Percentiles rank a stretch among this genome's conserved stretches.
phyloP scores from a whole-genome alignment of 768 basidiomycete species.

The Rubroboletus pulcherrimus region DNA sequence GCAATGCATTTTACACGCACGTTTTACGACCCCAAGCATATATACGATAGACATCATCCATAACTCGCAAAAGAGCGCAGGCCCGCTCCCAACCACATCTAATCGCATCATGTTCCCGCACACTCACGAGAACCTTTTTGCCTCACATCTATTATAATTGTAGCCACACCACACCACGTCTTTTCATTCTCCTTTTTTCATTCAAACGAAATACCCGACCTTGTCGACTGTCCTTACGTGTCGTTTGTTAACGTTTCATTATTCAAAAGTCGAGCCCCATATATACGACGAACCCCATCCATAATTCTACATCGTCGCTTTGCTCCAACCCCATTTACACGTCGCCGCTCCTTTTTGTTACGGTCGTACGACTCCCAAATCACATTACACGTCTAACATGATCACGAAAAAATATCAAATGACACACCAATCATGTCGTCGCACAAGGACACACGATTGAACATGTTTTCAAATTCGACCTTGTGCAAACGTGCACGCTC shows the following conservation, averaged over 20 bases:
- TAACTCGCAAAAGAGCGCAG: conserved; percentile 7
- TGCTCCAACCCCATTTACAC: too few relatives aligned
- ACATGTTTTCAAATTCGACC: too few relatives aligned
- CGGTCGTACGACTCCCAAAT: too few relatives aligned
- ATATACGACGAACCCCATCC: too few relatives aligned
- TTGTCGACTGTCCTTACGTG: conserved; percentile 14
- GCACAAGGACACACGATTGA: too few relatives aligned
- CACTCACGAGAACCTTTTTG: conserved; percentile 5
- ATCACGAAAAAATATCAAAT: too few relatives aligned
- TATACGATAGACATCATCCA: conserved; percentile 25
- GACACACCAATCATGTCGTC: too few relatives aligned
- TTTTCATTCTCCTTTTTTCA: not conserved
- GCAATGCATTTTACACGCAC: conserved; percentile 29
- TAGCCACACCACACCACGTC: conserved; percentile 9
- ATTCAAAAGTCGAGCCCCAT: not conserved
- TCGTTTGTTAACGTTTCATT: not conserved
- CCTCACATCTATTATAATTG: conserved; percentile 1
- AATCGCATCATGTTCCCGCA: conserved; percentile 13
- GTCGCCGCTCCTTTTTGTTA: too few relatives aligned
- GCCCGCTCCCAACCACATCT: conserved; percentile 3
- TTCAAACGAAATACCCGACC: conserved; percentile 18
- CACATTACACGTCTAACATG: too few relatives aligned
- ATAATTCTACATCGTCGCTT: too few relatives aligned
- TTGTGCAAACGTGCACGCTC: too few relatives aligned
- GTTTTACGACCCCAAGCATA: conserved; percentile 20